phyloP scores from a whole-genome alignment of 345 rosid species.

The Hibiscus syriacus region DNA sequence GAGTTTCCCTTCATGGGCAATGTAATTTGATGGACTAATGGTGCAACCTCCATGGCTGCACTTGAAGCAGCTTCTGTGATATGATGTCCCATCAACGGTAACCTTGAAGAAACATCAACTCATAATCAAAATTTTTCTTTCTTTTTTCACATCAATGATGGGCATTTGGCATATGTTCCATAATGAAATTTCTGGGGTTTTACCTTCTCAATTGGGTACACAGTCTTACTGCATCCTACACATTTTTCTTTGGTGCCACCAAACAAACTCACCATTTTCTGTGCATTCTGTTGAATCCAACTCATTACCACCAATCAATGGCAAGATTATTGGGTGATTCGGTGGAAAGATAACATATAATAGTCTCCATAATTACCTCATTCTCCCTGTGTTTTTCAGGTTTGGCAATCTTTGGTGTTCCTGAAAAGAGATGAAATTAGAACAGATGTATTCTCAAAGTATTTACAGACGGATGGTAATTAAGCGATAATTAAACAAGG shows the following conservation, averaged over 20 bases:
- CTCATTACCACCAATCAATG: background rate
- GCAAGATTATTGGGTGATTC: background rate
- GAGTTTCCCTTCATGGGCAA: slow-evolving; percentile 52
- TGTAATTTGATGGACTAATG: slow-evolving; percentile 54
- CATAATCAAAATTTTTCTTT: background rate
- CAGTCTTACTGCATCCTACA: slow-evolving; percentile 38
- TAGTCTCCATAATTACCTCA: slow-evolving; percentile 29
- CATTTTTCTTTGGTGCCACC: slow-evolving; percentile 58
- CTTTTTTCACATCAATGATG: too few relatives aligned
- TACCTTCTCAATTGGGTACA: slow-evolving; percentile 59
- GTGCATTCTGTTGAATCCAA: slow-evolving; percentile 27
- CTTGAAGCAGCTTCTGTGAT: slow-evolving; percentile 57
- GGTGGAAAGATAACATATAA: background rate
- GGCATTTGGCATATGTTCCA: background rate
- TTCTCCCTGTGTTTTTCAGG: slow-evolving; percentile 33
- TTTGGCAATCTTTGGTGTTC: slow-evolving; percentile 49
- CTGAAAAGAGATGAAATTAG: too few relatives aligned
- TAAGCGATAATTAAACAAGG: background rate
- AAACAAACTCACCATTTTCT: slow-evolving; percentile 36
- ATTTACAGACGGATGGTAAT: too few relatives aligned
- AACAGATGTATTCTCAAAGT: too few relatives aligned
- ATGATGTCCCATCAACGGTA: slow-evolving; percentile 43
- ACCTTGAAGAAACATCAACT: slow-evolving; percentile 25
- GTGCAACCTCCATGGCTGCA: slow-evolving; percentile 58
- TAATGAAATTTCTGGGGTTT: background rate